Evolutionary conservation across 2,329 filamentous ascomycete genomes (phyloP).

Genomic region (Rutstroemia sp.): DNA sequence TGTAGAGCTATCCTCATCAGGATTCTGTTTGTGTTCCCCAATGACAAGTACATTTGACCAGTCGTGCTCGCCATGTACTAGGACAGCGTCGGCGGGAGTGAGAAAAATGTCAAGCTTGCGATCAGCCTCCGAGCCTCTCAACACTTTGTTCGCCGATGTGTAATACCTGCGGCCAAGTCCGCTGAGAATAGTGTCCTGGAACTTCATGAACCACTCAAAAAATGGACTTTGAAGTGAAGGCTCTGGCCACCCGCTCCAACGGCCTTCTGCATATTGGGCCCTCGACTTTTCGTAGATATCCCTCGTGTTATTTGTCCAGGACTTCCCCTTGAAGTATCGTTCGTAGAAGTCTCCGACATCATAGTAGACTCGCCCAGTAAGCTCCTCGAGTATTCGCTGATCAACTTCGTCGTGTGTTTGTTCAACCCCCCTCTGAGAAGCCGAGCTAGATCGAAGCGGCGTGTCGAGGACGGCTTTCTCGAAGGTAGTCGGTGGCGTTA

Average conservation of each 20-base stretch:
- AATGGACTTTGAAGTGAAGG: constrained; percentile 19
- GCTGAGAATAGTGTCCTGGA: constrained; percentile 7
- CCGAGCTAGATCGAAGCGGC: constrained; percentile 12
- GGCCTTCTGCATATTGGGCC: constrained; percentile 18
- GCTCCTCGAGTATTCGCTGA: constrained; percentile 23
- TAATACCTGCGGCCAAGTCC: constrained; percentile 19
- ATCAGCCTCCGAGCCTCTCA: constrained; percentile 21
- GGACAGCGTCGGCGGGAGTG: constrained; percentile 13
- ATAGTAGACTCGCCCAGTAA: constrained; percentile 10
- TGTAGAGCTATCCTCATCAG: constrained; percentile 15
- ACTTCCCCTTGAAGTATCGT: constrained; percentile 19
- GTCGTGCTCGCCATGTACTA: constrained; percentile 8
- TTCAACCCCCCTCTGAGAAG: constrained; percentile 22
- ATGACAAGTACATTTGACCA: constrained; percentile 16
- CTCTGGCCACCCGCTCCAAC: constrained; percentile 20
- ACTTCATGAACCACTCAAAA: constrained; percentile 22
- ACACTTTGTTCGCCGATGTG: constrained; percentile 23
- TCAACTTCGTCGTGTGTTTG: constrained; percentile 23
- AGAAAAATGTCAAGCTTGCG: constrained; percentile 25
- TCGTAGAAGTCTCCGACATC: constrained; percentile 15
- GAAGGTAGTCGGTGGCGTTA: background rate
- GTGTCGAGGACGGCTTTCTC: constrained; percentile 9
- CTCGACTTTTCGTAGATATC: constrained; percentile 22
- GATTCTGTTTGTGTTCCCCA: constrained; percentile 22
- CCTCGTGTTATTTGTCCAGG: constrained; percentile 16